A percentile compares a stretch with the other conserved stretches of the same genome.
Evolutionary conservation across 768 basidiomycete species (phyloP).

Genomic region (Lactarius evosmus): DNA sequence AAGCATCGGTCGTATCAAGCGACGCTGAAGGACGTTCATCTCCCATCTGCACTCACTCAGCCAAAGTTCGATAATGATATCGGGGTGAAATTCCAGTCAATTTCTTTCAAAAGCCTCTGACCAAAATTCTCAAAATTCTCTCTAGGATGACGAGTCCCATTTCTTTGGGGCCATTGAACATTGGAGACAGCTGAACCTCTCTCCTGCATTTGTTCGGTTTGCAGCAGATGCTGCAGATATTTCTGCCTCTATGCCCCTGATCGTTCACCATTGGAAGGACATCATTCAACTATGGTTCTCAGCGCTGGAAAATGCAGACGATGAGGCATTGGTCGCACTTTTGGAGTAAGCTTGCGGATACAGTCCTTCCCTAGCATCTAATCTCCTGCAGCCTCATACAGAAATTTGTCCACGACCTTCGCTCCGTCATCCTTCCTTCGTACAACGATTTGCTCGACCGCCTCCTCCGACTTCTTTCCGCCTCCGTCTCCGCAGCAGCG

Average conservation of each 20-base stretch:
- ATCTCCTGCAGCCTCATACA: constrained; percentile 59
- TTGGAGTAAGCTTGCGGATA: constrained; percentile 58
- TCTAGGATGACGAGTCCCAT: constrained; percentile 72
- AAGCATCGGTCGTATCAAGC: constrained; percentile 75
- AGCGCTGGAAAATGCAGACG: constrained; percentile 56
- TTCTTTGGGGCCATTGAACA: constrained; percentile 71
- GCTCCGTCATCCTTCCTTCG: constrained; percentile 65
- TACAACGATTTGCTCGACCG: constrained; percentile 54
- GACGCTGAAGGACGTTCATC: constrained; percentile 64
- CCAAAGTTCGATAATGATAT: constrained; percentile 57
- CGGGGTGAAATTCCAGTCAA: constrained; percentile 36
- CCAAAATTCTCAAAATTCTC: neutral
- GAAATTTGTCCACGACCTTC: constrained; percentile 75
- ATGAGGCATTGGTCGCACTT: constrained; percentile 69
- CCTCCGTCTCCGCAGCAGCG: constrained; percentile 55
- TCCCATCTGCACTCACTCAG: constrained; percentile 59
- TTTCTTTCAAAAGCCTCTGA: neutral
- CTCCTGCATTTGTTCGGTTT: constrained; percentile 70
- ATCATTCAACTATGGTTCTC: constrained; percentile 63
- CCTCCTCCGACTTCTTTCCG: constrained; percentile 55
- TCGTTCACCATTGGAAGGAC: constrained; percentile 76
- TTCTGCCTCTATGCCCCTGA: constrained; percentile 72
- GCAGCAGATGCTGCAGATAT: constrained; percentile 56
- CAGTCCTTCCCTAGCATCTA: neutral
- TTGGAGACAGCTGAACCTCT: constrained; percentile 78